Evolutionary conservation across 73 alveolate species (phyloP).

Genomic region (Uronychia setigera): DNA sequence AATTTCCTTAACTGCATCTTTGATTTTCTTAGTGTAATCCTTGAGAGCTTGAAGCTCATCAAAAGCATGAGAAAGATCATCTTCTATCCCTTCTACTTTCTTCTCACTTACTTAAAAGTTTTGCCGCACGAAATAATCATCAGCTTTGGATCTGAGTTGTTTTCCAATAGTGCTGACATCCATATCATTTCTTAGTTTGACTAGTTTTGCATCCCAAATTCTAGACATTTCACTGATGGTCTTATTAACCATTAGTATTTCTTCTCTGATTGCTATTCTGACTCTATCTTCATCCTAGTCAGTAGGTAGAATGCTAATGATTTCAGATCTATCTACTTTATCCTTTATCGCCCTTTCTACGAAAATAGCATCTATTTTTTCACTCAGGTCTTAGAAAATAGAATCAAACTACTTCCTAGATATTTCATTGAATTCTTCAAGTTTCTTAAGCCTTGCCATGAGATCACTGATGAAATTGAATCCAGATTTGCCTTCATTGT

Average conservation of each 20-base stretch:
- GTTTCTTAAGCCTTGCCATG: background rate
- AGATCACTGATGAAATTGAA: background rate
- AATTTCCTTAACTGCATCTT: background rate
- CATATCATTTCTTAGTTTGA: conserved; percentile 41
- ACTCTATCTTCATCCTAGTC: background rate
- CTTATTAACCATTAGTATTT: conserved; percentile 10
- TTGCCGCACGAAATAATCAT: background rate
- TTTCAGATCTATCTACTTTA: background rate
- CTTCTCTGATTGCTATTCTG: conserved; percentile 5
- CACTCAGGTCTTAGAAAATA: background rate
- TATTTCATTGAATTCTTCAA: background rate
- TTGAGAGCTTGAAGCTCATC: background rate
- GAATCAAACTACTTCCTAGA: background rate
- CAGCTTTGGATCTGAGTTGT: conserved; percentile 39
- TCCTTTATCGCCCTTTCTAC: background rate
- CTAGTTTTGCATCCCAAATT: conserved; percentile 45
- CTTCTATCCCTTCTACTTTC: background rate
- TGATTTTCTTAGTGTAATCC: background rate
- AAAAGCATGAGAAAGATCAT: background rate
- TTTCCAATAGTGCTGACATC: conserved; percentile 19
- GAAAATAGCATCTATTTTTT: background rate
- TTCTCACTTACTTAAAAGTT: background rate
- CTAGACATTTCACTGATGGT: conserved; percentile 30
- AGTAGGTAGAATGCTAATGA: background rate
- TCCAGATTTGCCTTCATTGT: background rate